Base-by-base conservation (phyloP, 2,329 filamentous ascomycete genomes). In the Stenocarpella maydis region DNA sequence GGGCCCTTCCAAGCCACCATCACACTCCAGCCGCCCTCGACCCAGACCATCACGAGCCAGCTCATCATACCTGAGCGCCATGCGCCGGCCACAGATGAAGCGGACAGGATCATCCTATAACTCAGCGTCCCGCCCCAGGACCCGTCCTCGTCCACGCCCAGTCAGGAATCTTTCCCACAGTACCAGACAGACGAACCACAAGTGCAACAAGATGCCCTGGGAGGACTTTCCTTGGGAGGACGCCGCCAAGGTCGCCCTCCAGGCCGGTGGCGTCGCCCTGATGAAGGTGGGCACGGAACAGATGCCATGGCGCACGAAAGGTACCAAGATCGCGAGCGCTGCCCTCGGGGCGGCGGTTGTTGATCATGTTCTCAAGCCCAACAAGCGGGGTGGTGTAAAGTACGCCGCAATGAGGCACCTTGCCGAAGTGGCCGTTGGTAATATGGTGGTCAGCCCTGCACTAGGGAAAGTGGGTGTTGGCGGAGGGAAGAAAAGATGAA, bases 271-370 rank as follows among this genome's bases (percentile, higher is more conserved):
- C 7, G 65, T 77, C 34, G 74, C 73, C 7, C 73, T 73, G 5
- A 70, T 76, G 17, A 71, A 67, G 37, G 72, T 64, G 26, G 68
- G 74, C 47, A 61, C 69, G 14, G 65, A 66, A 19, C 73, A 73
- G 1, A 74, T 74, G 34, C 58, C 66, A 5, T 76, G 75, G 76
- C 26, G 19, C 67, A 74, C 71, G 60, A 76, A 76, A 60, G 75
- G 74, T 9, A 61, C 71, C 19, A 74, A 72, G 17, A 73, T 76
- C 28, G 76, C 73, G 10, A 75, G 75, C 43, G 76, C 75, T 0
- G 75, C 75, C 6, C 71, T 77, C 14, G 74, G 75, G 0, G 73
- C 75, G 0, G 76, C 76, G 4, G 65, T 77, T n/a, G 74, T 77
- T 17, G 76, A 77, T 55, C 74, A 75, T 5, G 73, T 74, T 58